Conservation (phyloP, 1,139 yeast genomes). For the Petasospora fabianii region DNA sequence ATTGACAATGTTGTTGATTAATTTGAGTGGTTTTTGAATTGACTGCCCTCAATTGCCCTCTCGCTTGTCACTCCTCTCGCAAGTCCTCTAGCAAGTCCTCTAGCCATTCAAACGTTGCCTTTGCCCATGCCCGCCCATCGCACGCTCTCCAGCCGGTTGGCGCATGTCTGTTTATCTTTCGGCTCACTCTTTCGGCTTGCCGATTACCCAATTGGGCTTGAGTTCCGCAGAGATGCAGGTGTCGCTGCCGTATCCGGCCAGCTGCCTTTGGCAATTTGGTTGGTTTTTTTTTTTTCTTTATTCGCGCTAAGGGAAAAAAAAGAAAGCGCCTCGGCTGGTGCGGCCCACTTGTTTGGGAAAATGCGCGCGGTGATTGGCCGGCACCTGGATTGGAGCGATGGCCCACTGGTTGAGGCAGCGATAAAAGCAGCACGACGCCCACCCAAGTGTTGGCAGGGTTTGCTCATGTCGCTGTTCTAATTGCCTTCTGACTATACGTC, state of each 20-base stretch:
- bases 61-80: too few relatives aligned
- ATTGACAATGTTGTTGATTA: too few relatives aligned
- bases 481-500: too few relatives aligned
- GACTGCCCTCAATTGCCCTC: too few relatives aligned
- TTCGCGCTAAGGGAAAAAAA: not conserved
- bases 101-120: too few relatives aligned
- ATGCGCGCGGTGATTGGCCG: constrained; percentile 2
- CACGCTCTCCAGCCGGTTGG: not conserved
- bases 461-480: too few relatives aligned
- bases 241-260: not conserved
- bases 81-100: too few relatives aligned
- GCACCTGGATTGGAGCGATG: not conserved
- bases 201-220: constrained; percentile 1
- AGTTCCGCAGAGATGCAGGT: constrained; percentile 1
- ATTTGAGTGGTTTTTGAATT: too few relatives aligned
- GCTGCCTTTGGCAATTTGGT: constrained; percentile 1
- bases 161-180: constrained; percentile 4
- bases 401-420: not conserved
- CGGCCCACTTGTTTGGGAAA: not conserved
- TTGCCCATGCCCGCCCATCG: too few relatives aligned
- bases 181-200: constrained; percentile 3
- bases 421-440: too few relatives aligned
- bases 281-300: not conserved
- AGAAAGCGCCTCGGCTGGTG: not conserved
- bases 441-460: too few relatives aligned